phyloP scores from a whole-genome alignment of 805 yeast species.

The Ogataea saltuana region DNA sequence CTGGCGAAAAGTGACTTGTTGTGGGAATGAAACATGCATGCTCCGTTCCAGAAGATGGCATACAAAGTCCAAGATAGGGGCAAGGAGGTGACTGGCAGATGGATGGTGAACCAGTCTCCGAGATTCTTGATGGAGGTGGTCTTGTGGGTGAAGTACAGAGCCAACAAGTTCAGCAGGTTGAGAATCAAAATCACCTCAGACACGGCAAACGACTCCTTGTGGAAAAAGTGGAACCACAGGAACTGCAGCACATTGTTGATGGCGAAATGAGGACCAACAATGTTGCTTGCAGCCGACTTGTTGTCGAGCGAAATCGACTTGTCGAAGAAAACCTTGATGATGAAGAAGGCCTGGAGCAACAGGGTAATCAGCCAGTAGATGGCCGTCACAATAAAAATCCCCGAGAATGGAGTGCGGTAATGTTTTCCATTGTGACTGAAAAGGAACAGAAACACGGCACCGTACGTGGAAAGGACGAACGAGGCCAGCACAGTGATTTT shows the following conservation, averaged over 20 bases:
- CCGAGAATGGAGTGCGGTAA: conserved; percentile 70
- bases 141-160: conserved; percentile 57
- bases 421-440: conserved; percentile 51
- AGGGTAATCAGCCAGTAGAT: conserved; percentile 61
- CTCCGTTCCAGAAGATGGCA: conserved; percentile 83
- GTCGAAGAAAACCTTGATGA: conserved; percentile 42
- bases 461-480: conserved; percentile 55
- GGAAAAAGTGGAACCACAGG: conserved; percentile 65
- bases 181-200: conserved; percentile 58
- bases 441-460: conserved; percentile 55
- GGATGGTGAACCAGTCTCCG: conserved; percentile 56
- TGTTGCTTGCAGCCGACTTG: conserved; percentile 36
- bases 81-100: conserved; percentile 64
- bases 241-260: conserved; percentile 60
- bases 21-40: conserved; percentile 66
- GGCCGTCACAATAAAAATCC: conserved; percentile 47
- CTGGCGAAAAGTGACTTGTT: conserved; percentile 56
- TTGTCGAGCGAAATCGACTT: conserved; percentile 22
- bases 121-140: conserved; percentile 57
- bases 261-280: conserved; percentile 63
- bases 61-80: conserved; percentile 77
- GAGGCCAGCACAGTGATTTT: conserved; percentile 52
- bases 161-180: conserved; percentile 60
- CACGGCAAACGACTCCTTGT: conserved; percentile 55
- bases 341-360: conserved; percentile 52